Evolutionary conservation across 139 green algal species (phyloP), one percentile per base, ranked within the genome.

Genomic region (Prasinococcaceae sp.): DNA sequence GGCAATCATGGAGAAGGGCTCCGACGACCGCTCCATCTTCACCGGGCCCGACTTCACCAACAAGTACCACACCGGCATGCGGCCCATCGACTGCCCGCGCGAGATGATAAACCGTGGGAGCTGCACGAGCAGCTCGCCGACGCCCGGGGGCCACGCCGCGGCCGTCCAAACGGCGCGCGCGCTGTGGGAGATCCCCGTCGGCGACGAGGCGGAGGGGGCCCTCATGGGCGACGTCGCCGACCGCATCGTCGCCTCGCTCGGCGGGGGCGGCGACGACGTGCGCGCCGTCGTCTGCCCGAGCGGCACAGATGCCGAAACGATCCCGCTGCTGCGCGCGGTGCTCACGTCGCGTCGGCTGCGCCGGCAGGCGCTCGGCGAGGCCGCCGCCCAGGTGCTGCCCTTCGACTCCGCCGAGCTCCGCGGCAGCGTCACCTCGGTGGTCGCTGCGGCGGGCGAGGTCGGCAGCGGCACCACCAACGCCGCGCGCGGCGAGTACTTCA

Each of bases 31-130:
- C 33, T 47, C 32, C 4, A 20, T 46, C 4, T 56, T 56, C 30
- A 29, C 5, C n/a, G 49, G 49, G 9, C 3, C 29, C 14, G 32
- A 14, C 12, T 35, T 32, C 49, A 9, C 46, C 17, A 56, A 56
- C 30, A 56, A 56, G 30, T 56, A 56, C 30, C 39, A 30, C 49
- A 56, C 49, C 12, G 49, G 49, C 49, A 56, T 56, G 49, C n/a
- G 19, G 33, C 26, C 49, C n/a, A n/a, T n/a, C n/a, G n/a, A n/a
- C n/a, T 24, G 32, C 3, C n/a, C 30, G 16, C 12, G 19, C 12
- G 30, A 44, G n/a, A 29, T 45, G 14, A 29, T 56, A 4, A 32
- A 56, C 30, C 49, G 49, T 35, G 49, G 49, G 10, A 47, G 33
- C 3, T 56, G 49, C 30, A 56, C 49, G 8, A 43, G 26, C 8